Percentiles rank a stretch among this genome's conserved stretches.
Conservation (phyloP, 2,329 filamentous ascomycete species). For the Sclerotiophoma versabilis region DNA sequence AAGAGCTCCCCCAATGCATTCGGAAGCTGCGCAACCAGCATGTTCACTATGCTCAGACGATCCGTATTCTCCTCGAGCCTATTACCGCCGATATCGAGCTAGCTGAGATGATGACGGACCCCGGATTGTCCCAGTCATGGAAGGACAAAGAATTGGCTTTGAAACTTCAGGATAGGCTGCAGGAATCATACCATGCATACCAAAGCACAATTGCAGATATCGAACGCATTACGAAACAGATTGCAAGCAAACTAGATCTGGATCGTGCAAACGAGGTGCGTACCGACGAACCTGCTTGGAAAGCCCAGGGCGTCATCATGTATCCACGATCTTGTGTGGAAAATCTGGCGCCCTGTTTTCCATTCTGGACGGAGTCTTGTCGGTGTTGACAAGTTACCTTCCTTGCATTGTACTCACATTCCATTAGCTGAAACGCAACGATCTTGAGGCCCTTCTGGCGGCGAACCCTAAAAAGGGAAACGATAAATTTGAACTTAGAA, state of each 20-base stretch:
- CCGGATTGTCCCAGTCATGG: slow-evolving; percentile 40
- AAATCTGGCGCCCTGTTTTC: neutral
- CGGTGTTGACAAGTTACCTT: neutral
- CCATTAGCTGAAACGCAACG: slow-evolving; percentile 40
- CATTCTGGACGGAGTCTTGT: neutral
- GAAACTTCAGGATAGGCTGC: slow-evolving; percentile 43
- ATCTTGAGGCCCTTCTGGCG: slow-evolving; percentile 45
- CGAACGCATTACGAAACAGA: slow-evolving; percentile 44
- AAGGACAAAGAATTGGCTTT: slow-evolving; percentile 37
- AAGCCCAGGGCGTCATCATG: neutral
- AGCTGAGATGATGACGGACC: slow-evolving; percentile 45
- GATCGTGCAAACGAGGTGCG: slow-evolving; percentile 44
- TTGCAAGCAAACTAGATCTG: slow-evolving; percentile 47
- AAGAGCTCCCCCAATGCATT: slow-evolving; percentile 45
- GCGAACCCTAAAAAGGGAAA: slow-evolving; percentile 43
- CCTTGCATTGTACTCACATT: slow-evolving; percentile 27
- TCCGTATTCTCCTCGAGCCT: slow-evolving; percentile 45
- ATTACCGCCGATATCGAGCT: slow-evolving; percentile 48
- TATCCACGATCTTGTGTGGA: neutral
- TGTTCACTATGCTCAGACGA: slow-evolving; percentile 47
- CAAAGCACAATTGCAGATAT: slow-evolving; percentile 47
- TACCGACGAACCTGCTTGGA: neutral
- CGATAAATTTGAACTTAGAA: slow-evolving; percentile 46
- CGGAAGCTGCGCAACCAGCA: slow-evolving; percentile 48
- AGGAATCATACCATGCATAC: slow-evolving; percentile 46